Evolutionary conservation across 148 eudicot species (phyloP), one percentile per base, ranked within the genome.

Genomic region (Dysphania ambrosioides): DNA sequence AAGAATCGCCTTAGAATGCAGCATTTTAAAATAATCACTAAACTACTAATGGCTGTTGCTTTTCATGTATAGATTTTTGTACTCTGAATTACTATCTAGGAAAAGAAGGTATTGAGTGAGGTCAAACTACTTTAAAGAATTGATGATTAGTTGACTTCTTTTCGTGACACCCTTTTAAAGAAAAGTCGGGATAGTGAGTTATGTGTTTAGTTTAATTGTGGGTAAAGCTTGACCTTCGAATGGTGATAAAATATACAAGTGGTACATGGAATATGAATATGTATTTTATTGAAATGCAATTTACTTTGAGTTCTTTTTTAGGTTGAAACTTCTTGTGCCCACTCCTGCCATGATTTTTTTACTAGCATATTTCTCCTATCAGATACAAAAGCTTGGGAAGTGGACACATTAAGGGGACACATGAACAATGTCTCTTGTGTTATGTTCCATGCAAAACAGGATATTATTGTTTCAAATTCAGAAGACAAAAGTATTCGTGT

Each of bases 361-460:
- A 79, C 55, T n/a, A 55, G 32, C 2, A 4, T 10, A 56, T 16
- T 53, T 75, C 16, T 78, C 51, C 32, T 57, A 57, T 47, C 91
- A 92, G 95, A 90, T 82, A 92, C 97, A 67, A 90, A 90, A 85
- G 96, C 97, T 70, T 92, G 96, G 97, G 97, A 92, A 67, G 97
- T 92, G 77, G 97, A 92, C 78, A 88, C 93, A 29, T 76, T 92
- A 81, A 88, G 95, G 79, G 97, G 97, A 53, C 97, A 91, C 85
- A 85, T 85, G 91, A 91, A 91, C 72, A 91, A 91, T 81, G 97
- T 91, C 35, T 91, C 97, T 21, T 89, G 97, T 82, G 97, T 86
- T 29, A 63, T 91, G 81, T 91, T 91, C 76, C 93, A 91, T 80
- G 89, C 95, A 70, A 92, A 85, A 79, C 97, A 90, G 75, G 97